A percentile compares a stretch with the other conserved stretches of the same genome.
Conservation (phyloP, 768 basidiomycete species). For the Rhizopogon salebrosus region DNA sequence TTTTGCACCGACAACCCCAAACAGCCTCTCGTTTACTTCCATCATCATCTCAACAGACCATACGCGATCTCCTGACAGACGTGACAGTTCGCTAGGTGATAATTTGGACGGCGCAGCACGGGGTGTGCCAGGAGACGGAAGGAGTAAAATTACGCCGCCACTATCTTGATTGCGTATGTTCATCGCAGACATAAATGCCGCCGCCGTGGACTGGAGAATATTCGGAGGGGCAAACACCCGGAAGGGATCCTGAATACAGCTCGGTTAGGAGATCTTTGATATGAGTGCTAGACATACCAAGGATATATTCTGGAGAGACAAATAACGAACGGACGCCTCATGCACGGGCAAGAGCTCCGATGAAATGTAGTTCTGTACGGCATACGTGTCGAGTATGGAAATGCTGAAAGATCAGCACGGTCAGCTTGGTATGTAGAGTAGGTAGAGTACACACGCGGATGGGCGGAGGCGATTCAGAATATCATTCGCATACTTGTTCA, state of each 20-base stretch:
- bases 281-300: constrained; percentile 2
- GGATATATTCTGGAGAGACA: constrained; percentile 26
- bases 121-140: constrained; percentile 43
- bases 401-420: constrained; percentile 28
- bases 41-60: constrained; percentile 34
- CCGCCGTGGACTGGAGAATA: constrained; percentile 48
- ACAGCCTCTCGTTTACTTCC: constrained; percentile 31
- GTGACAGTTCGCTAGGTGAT: constrained; percentile 20
- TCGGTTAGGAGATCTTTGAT: neutral
- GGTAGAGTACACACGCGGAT: constrained; percentile 30
- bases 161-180: constrained; percentile 7
- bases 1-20: constrained; percentile 28
- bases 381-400: constrained; percentile 49
- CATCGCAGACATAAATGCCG: constrained; percentile 39
- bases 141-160: constrained; percentile 30
- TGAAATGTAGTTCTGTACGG: constrained; percentile 43
- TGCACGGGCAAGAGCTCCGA: constrained; percentile 27
- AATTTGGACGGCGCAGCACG: constrained; percentile 37
- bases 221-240: constrained; percentile 50
- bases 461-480: constrained; percentile 43
- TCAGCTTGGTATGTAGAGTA: neutral
- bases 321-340: constrained; percentile 50
- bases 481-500: constrained; percentile 41
- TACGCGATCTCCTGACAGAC: constrained; percentile 22
- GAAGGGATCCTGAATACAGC: constrained; percentile 25